Evolutionary conservation across 108 stramenopile species (phyloP).

Genomic region (Nannochloropsis salina): DNA sequence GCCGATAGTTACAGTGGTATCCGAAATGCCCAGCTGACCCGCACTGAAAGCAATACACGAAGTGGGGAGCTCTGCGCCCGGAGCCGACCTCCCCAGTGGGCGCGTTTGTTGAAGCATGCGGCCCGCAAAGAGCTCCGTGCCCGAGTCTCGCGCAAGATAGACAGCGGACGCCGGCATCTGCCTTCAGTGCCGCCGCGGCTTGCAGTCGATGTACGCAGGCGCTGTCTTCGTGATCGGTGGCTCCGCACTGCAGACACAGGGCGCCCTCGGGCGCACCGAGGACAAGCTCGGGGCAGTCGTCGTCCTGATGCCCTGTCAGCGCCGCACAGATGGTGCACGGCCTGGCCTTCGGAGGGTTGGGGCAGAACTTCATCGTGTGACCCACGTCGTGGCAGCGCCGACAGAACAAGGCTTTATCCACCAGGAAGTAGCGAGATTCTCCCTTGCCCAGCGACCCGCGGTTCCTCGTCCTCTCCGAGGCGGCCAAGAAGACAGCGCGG

Average conservation of each 20-base stretch:
- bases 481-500: neutral
- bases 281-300: neutral
- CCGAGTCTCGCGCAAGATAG: neutral
- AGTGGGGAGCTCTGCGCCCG: neutral
- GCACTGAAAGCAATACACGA: slow-evolving; percentile 13
- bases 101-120: neutral
- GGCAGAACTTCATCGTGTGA: neutral
- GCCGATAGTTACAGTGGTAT: slow-evolving; percentile 5
- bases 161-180: neutral
- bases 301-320: neutral
- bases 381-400: neutral
- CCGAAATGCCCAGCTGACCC: neutral
- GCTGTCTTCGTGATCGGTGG: neutral
- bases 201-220: neutral
- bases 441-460: neutral
- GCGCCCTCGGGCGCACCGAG: neutral
- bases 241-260: neutral
- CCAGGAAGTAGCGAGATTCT: slow-evolving; percentile 4
- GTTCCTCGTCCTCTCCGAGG: neutral
- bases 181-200: neutral
- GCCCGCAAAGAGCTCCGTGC: neutral
- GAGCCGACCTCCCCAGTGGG: neutral
- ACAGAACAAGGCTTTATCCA: neutral
- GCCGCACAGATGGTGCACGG: slow-evolving; percentile 14
- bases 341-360: neutral